Percentiles rank a stretch among this genome's conserved stretches.
phyloP scores from a whole-genome alignment of 1,284 basidiomycete species.

The Apiotrichum gracile region DNA sequence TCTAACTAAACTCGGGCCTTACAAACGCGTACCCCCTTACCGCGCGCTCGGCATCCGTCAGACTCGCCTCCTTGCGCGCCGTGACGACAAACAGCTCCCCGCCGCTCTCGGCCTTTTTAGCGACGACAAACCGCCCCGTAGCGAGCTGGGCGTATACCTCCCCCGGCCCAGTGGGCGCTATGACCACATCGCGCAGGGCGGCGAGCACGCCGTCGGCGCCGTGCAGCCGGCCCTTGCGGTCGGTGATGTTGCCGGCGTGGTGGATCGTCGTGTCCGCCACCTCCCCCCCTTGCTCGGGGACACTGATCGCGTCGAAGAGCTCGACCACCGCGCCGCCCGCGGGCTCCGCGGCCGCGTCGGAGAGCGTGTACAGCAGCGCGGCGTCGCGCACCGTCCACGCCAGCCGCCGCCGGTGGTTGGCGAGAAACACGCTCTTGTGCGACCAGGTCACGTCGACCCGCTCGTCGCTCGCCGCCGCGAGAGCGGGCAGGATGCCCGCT shows the following conservation, averaged over 20 bases:
- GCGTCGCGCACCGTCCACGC: slow-evolving; percentile 32
- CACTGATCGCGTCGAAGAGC: slow-evolving; percentile 3
- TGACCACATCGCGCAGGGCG: neutral
- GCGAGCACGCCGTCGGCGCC: neutral
- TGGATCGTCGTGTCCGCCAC: slow-evolving; percentile 15
- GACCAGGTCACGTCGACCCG: slow-evolving; percentile 8
- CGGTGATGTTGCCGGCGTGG: slow-evolving; percentile 1
- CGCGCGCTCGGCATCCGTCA: slow-evolving; percentile 40
- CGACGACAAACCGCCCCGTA: slow-evolving; percentile 22
- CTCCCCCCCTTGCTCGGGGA: too few relatives aligned
- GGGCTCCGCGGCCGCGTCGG: neutral
- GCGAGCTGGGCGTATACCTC: slow-evolving; percentile 27
- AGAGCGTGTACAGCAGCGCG: slow-evolving; percentile 22
- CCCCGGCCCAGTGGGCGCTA: neutral
- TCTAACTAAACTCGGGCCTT: slow-evolving; percentile 6
- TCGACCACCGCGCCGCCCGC: neutral
- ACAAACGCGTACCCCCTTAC: slow-evolving; percentile 5
- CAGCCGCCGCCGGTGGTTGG: slow-evolving; percentile 13
- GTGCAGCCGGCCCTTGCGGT: slow-evolving; percentile 4
- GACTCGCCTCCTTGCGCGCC: slow-evolving; percentile 29
- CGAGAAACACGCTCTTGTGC: slow-evolving; percentile 18
- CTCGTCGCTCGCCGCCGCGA: slow-evolving; percentile 23
- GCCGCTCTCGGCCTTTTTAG: slow-evolving; percentile 11
- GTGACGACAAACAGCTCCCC: slow-evolving; percentile 27
- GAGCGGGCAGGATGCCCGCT: slow-evolving; percentile 14